A percentile compares a stretch with the other conserved stretches of the same genome.
Evolutionary conservation across 768 basidiomycete species (phyloP).

Genomic region (Suillus cothurnatus): DNA sequence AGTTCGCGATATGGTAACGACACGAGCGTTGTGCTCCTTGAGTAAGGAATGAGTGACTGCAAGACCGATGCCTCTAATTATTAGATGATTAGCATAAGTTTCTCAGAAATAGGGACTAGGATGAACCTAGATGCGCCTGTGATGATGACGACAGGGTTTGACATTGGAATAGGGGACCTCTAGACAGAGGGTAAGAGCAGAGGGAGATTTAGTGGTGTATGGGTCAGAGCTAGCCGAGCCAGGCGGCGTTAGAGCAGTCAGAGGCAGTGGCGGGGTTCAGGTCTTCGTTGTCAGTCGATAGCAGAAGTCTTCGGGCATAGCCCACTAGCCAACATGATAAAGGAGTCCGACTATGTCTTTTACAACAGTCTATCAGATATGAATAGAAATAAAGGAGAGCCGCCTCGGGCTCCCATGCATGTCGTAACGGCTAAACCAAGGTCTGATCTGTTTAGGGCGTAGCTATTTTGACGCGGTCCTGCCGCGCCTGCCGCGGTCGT

Average conservation of each 20-base stretch:
- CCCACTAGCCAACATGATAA: too few relatives aligned
- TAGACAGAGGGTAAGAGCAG: constrained; percentile 8
- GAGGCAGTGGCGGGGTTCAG: too few relatives aligned
- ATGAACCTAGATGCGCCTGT: constrained; percentile 83
- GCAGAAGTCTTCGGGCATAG: too few relatives aligned
- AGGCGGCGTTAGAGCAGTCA: too few relatives aligned
- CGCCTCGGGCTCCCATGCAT: neutral
- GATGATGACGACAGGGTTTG: constrained; percentile 67
- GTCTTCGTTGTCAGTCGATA: too few relatives aligned
- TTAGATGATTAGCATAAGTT: constrained; percentile 9
- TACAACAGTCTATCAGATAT: too few relatives aligned
- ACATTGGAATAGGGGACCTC: too few relatives aligned
- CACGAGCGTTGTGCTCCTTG: constrained; percentile 59
- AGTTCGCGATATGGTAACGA: constrained; percentile 78
- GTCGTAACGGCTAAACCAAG: neutral
- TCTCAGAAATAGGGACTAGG: constrained; percentile 3
- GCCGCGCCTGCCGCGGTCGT: too few relatives aligned
- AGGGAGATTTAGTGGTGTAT: too few relatives aligned
- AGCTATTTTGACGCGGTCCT: too few relatives aligned
- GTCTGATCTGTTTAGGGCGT: too few relatives aligned
- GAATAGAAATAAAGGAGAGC: neutral
- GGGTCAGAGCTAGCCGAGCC: too few relatives aligned
- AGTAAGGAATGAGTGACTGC: constrained; percentile 73
- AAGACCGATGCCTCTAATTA: constrained; percentile 71
- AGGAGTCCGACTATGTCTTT: neutral